Evolutionary conservation across 805 yeast genomes (phyloP).

Genomic region (Schwanniomyces vanrijiae): DNA sequence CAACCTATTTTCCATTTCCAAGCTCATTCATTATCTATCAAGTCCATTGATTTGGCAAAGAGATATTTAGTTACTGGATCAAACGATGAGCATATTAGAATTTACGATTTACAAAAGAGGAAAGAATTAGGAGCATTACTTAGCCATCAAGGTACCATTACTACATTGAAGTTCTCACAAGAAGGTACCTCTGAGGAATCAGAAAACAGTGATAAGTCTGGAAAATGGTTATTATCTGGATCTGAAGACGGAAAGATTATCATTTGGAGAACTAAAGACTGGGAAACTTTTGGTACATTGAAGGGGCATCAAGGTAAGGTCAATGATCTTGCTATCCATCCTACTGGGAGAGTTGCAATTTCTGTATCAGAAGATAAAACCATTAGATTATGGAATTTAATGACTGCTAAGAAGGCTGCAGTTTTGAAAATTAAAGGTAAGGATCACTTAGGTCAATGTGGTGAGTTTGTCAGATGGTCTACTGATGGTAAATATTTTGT

Average conservation of each 20-base stretch:
- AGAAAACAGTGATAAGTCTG: slow-evolving; percentile 39
- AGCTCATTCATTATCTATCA: slow-evolving; percentile 87
- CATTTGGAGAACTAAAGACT: slow-evolving; percentile 94
- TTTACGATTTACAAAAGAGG: slow-evolving; percentile 90
- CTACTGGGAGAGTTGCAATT: slow-evolving; percentile 84
- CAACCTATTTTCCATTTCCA: slow-evolving; percentile 95
- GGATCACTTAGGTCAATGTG: slow-evolving; percentile 65
- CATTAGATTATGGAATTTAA: slow-evolving; percentile 88
- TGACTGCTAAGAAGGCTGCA: slow-evolving; percentile 95
- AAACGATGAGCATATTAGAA: slow-evolving; percentile 92
- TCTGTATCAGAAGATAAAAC: slow-evolving; percentile 86
- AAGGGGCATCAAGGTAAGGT: slow-evolving; percentile 88
- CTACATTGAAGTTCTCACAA: slow-evolving; percentile 68
- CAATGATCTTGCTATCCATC: slow-evolving; percentile 86
- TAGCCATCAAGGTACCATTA: slow-evolving; percentile 87
- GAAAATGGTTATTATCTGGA: slow-evolving; percentile 89
- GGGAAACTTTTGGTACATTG: slow-evolving; percentile 88
- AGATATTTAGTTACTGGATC: slow-evolving; percentile 91
- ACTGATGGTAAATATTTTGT: slow-evolving; percentile 66
- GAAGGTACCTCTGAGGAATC: slow-evolving; percentile 30
- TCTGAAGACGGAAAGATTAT: slow-evolving; percentile 88
- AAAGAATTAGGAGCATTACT: slow-evolving; percentile 89
- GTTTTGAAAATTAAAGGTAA: slow-evolving; percentile 68
- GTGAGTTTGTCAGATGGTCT: slow-evolving; percentile 69
- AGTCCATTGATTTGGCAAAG: slow-evolving; percentile 77